Base-by-base conservation (phyloP, 2,329 filamentous ascomycete species). In the Mycosphaerelloides madeirae region DNA sequence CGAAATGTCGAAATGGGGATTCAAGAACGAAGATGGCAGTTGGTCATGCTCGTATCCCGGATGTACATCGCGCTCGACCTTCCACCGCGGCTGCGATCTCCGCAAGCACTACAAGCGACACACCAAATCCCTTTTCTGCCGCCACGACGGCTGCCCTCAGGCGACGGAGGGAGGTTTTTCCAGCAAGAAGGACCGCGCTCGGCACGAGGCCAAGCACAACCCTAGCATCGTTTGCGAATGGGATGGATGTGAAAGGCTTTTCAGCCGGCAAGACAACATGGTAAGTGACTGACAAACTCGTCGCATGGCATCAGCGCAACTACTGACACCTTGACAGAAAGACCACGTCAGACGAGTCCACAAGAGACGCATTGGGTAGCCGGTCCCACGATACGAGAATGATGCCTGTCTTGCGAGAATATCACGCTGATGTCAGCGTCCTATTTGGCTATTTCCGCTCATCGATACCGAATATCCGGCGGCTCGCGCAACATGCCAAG, bases 251-350 rank as follows among this genome's bases (percentile, higher is more conserved):
- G 71, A 72, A 43, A 65, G 78, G 37, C 67, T 81, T 2, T 81
- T 82, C 58, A 79, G 76, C 59, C 69, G 79, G 25, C 74, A 80
- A 18, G 79, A 81, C 57, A 81, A 81, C 50, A 81, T 81, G 79
- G 71, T 75, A 63, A 58, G 68, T 44, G 25, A n/a, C 20, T 15
- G 3, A 28, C 11, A 13, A 22, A 6, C 12, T 15, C 25, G 8
- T 14, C 29, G 6, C 12, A 32, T 28, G 18, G 34, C 13, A 29
- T 15, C 12, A 9, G 13, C 13, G 18, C 22, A 8, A 32, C 36
- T 35, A 38, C 46, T 48, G 40, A 50, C 45, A 43, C 6, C 11
- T 22, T 16, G 29, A 13, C 48, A 60, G 57, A 60, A 58, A 31
- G 57, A 60, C 52, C 57, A 60, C 41, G 57, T 60, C 34, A 50